Evolutionary conservation across 345 rosid genomes (phyloP).

Genomic region (Gossypium longicalyx): DNA sequence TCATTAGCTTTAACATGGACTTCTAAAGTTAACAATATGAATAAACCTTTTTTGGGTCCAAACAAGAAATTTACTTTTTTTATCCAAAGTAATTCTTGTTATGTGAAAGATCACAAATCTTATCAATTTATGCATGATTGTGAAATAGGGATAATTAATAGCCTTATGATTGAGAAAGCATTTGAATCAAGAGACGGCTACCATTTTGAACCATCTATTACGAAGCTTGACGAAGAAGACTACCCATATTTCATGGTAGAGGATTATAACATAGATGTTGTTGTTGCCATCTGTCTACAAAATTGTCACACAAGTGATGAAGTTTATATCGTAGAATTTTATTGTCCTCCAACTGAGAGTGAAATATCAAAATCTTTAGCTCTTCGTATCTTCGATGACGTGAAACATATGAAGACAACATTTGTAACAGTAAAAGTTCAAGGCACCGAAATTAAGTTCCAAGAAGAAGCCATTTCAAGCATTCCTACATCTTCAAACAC

Average conservation of each 20-base stretch:
- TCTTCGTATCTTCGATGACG: neutral
- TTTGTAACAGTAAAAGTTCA: neutral
- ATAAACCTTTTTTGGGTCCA: neutral
- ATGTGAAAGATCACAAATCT: neutral
- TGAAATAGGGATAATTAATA: accelerated
- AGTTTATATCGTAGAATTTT: neutral
- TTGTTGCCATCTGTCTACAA: neutral
- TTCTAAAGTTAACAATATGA: neutral
- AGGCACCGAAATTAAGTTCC: neutral
- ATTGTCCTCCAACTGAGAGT: neutral
- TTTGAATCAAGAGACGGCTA: neutral
- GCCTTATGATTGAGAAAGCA: neutral
- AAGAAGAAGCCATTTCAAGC: neutral
- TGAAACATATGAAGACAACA: neutral
- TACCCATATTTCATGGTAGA: accelerated
- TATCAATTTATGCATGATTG: accelerated
- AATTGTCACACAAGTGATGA: neutral
- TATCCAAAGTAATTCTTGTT: neutral
- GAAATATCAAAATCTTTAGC: neutral
- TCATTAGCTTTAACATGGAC: accelerated
- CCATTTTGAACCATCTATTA: neutral
- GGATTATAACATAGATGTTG: neutral
- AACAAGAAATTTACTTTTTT: neutral
- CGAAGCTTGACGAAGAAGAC: accelerated
- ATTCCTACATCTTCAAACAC: too few species aligned